Percentiles rank a stretch among this genome's conserved stretches.
phyloP scores from a whole-genome alignment of 805 yeast genomes.

The Candida awuae region DNA sequence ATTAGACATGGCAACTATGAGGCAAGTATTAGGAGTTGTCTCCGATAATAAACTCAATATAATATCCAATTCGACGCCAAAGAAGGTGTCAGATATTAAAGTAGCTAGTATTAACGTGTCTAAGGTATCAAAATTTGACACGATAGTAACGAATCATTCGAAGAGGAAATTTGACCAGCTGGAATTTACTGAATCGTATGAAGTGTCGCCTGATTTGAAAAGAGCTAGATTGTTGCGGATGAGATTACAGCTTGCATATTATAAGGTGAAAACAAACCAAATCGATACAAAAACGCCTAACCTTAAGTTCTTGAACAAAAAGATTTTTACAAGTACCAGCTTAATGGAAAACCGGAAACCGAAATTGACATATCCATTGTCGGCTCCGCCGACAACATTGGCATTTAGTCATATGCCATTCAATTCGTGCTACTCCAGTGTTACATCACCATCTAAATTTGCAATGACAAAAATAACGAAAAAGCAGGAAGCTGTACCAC shows the following conservation, averaged over 20 bases:
- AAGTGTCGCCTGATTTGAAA: constrained; percentile 22
- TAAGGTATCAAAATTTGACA: background rate
- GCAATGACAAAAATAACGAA: constrained; percentile 12
- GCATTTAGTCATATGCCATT: background rate
- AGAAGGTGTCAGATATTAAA: too few relatives aligned
- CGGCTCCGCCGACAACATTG: constrained; percentile 5
- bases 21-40: background rate
- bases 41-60: background rate
- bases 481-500: constrained; percentile 22
- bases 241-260: constrained; percentile 44
- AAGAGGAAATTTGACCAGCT: background rate
- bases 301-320: constrained; percentile 16
- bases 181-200: background rate
- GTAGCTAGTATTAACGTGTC: background rate
- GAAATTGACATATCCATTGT: background rate
- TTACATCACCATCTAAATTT: constrained; percentile 26
- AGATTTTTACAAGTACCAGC: constrained; percentile 6
- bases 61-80: background rate
- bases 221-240: constrained; percentile 37
- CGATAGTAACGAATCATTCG: background rate
- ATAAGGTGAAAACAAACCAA: constrained; percentile 44
- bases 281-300: constrained; percentile 27
- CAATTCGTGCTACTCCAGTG: constrained; percentile 10
- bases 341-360: background rate
- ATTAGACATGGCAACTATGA: background rate